Conservation (phyloP, 2,329 filamentous ascomycete species). For the Colletotrichum liaoningense region DNA sequence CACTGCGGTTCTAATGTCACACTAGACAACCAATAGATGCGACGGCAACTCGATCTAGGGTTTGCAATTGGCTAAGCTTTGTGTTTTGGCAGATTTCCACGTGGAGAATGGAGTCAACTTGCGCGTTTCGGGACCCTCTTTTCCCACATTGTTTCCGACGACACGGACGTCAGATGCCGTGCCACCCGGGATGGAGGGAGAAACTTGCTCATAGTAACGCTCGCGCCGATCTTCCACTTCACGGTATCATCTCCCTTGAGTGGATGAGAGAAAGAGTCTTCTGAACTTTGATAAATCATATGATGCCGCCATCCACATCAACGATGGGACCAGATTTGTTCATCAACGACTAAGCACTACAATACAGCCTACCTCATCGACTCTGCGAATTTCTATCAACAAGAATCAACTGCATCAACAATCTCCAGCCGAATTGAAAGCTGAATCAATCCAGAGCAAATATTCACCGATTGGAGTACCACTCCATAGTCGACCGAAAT, state of each 20-base stretch:
- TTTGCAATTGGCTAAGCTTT: background rate
- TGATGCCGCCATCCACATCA: background rate
- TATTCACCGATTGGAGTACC: background rate
- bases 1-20: background rate
- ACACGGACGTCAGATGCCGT: conserved; percentile 13
- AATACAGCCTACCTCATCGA: too few species aligned
- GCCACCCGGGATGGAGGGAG: background rate
- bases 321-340: background rate
- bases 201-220: conserved; percentile 24
- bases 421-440: background rate
- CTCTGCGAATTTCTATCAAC: background rate
- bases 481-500: background rate
- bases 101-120: background rate
- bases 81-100: background rate
- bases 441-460: too few species aligned
- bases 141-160: conserved; percentile 15
- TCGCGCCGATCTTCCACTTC: background rate
- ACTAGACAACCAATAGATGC: background rate
- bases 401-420: background rate
- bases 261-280: background rate
- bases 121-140: background rate
- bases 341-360: background rate
- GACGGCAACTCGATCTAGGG: background rate
- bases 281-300: background rate
- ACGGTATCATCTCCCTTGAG: background rate